Evolutionary conservation across 805 yeast species (phyloP), one percentile per base, ranked within the genome.

Genomic region (Wickerhamomyces strasburgensis): DNA sequence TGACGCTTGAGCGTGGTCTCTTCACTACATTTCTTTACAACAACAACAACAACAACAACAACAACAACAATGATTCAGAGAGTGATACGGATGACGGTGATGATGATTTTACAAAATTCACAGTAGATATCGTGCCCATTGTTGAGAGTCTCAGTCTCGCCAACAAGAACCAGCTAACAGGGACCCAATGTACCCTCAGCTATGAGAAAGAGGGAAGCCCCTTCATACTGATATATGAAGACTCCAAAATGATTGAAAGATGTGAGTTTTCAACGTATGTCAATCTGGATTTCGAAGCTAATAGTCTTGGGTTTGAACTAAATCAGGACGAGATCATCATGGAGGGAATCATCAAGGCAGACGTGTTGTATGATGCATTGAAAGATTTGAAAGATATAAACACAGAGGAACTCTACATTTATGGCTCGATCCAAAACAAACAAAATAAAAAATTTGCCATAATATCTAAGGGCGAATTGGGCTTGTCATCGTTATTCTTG

Each of bases 391-490:
- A 70, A 38, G 80, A 76, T 35, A 56, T 77, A 9, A 67, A 67
- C 15, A 68, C 80, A 5, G 69, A 70, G 29, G 73, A 72, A 29
- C 63, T 79, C 23, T 72, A 67, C 31, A 34, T 75, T 1, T 73
- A 68, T 48, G 72, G 69, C 6, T 60, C 65, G 11, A 54, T 61
- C 6, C 47, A 44, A 6, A 51, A 43, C 16, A 39, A 49, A 17
- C 46, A 37, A 14, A 40, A 42, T 14, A 56, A 56, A 19, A 54
- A 52, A 21, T 51, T 61, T 3, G 68, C 68, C 4, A 51, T 87
- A 36, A 72, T 83, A 5, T 80, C 93, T 0, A 70, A 68, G 27
- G 84, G 90, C 9, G 83, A 79, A n/a, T 68, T 84, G 31, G 95
- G 95, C 0, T 65, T 69, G 35, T 78, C 85, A 27, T 79, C 81